Conservation (phyloP, 768 basidiomycete genomes). For the Chiua virens region DNA sequence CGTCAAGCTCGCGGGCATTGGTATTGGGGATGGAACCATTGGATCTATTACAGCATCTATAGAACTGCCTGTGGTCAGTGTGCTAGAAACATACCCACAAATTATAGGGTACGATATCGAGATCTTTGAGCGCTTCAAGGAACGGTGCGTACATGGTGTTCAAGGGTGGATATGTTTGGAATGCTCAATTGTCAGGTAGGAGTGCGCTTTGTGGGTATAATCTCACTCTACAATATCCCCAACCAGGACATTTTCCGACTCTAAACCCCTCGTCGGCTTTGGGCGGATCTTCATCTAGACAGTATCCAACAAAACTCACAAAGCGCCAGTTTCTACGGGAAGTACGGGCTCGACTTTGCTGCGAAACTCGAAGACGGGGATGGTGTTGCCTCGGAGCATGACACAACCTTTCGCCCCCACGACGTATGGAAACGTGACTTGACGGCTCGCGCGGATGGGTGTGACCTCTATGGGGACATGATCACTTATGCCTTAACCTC, state of each 20-base stretch:
- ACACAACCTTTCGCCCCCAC: constrained; percentile 19
- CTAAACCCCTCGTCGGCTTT: constrained; percentile 22
- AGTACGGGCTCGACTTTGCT: constrained; percentile 1
- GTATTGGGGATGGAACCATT: constrained; percentile 67
- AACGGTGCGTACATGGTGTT: constrained; percentile 46
- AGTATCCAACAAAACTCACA: constrained; percentile 4
- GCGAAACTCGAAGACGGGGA: constrained; percentile 11
- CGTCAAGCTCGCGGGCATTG: constrained; percentile 62
- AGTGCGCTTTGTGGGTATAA: constrained; percentile 60
- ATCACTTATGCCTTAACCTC: no score
- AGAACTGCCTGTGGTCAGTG: constrained; percentile 53
- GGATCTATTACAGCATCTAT: constrained; percentile 48
- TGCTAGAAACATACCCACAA: constrained; percentile 75
- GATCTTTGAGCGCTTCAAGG: constrained; percentile 65
- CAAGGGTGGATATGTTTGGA: background rate
- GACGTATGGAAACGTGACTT: constrained; percentile 46
- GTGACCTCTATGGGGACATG: no score
- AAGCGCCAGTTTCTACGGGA: constrained; percentile 11
- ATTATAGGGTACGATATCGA: constrained; percentile 69
- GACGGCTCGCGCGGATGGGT: constrained; percentile 1
- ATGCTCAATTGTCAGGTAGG: constrained; percentile 31
- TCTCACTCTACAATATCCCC: no score
- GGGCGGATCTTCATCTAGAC: background rate
- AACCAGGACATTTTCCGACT: constrained; percentile 27
- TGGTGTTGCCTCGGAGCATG: constrained; percentile 14